Base-by-base conservation (phyloP, 2,329 filamentous ascomycete genomes). In the Neofusicoccum umdonicola region DNA sequence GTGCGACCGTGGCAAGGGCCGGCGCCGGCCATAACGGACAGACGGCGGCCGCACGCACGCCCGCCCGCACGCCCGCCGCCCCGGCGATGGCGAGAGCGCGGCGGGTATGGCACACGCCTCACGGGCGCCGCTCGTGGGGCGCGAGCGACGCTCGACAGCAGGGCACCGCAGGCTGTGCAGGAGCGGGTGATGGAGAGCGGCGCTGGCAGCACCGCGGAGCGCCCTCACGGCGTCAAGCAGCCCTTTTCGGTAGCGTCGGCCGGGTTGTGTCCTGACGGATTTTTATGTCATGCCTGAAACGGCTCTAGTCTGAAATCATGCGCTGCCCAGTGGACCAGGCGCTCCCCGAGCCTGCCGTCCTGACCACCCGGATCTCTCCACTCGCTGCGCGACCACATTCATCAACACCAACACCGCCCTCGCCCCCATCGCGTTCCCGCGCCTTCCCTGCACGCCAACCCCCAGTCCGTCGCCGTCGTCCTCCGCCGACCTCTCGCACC, bases 261-360 rank as follows among this genome's bases (percentile, higher is more conserved):
- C 41, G 56, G 42, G 27, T 39, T 31, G 27, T 31, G 27, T 31
- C 27, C 27, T 31, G 5, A 31, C 42, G n/a, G 19, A 11, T 60
- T 60, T 60, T 60, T 37, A 45, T 60, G 61, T 54, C 48, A 48
- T 58, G 67, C 67, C 68, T 76, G 73, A 76, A 72, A 73, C 72
- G 68, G 68, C 66, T 66, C 51, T 65, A 63, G 69, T 69, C 62
- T 69, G 66, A 62, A 60, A 67, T 50, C 58, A 37, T 57, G 54
- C 65, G 27, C 51, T 67, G 68, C 68, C 65, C 56, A 42, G 31
- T 50, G 63, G 68, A 17, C 69, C 69, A 70, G 69, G 65, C 67
- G 58, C 61, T 58, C 67, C 66, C 67, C 64, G 68, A 69, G 70
- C 56, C 45, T 71, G 68, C 68, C 72, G 70, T 69, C 70, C 70